Evolutionary conservation across 306 rosid genomes (phyloP).

Genomic region (Quercus alba): DNA sequence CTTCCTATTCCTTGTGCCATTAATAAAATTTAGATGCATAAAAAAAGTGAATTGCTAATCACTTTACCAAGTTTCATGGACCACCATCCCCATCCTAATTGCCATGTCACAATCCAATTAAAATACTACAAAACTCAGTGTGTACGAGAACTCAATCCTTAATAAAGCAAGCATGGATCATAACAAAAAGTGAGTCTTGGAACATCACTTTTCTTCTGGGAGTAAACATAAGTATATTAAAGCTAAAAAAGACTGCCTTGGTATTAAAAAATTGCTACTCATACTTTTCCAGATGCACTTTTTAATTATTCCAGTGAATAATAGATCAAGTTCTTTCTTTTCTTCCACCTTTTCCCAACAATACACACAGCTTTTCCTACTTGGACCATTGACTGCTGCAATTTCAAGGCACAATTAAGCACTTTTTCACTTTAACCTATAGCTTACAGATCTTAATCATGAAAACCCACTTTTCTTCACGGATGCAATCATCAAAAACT

Average conservation of each 20-base stretch:
- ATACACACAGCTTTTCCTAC: conserved; percentile 19
- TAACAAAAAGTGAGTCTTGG: conserved; percentile 3
- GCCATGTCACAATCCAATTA: conserved; percentile 1
- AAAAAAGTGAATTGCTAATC: conserved; percentile 1
- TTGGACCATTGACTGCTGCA: conserved; percentile 15
- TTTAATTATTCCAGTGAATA: conserved; percentile 10
- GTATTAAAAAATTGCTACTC: conserved; percentile 12
- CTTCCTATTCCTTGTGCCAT: conserved; percentile 1
- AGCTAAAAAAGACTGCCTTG: neutral
- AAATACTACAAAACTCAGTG: neutral
- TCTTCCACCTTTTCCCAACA: neutral
- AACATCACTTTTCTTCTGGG: conserved; percentile 9
- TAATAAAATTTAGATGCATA: neutral
- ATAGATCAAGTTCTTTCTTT: conserved; percentile 21
- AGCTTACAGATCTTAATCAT: conserved; percentile 34
- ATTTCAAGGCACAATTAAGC: conserved; percentile 20
- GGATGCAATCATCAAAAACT: conserved; percentile 39
- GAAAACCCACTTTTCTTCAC: conserved; percentile 32
- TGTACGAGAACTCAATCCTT: neutral
- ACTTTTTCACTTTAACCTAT: conserved; percentile 22
- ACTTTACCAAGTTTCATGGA: neutral
- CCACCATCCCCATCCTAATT: conserved; percentile 1
- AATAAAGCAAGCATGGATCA: neutral
- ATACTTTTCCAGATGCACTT: conserved; percentile 27
- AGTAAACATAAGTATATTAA: neutral